These are phyloP conservation scores for Trichoderma polysporum DNA, from an alignment of 2,329 filamentous ascomycete species.

Conservation along the genomic window DNA sequence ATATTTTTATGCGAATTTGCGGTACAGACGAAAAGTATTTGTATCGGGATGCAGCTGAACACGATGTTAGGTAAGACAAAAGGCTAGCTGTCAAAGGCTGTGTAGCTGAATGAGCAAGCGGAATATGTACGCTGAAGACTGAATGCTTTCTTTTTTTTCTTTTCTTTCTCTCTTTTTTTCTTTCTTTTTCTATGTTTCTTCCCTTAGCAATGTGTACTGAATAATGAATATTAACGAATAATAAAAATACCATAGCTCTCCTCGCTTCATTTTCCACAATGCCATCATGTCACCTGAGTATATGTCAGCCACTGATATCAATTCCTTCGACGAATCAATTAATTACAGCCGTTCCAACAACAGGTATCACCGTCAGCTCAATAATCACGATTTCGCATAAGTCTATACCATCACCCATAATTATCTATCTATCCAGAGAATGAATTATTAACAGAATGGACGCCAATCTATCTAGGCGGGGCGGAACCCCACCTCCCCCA, in stretches of 20 bases:
- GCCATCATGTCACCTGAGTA: background rate
- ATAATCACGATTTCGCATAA: background rate
- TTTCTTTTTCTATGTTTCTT: background rate
- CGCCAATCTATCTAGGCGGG: background rate
- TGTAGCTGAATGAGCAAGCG: background rate
- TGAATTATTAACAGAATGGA: background rate
- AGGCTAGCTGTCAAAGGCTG: background rate
- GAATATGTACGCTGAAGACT: background rate
- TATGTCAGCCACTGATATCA: no score
- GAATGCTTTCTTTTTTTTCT: background rate
- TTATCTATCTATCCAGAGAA: background rate
- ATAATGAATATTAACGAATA: background rate
- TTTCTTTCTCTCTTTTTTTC: no score
- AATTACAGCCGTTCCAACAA: no score
- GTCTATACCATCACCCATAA: background rate
- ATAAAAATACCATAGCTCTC: background rate
- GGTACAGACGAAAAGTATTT: background rate
- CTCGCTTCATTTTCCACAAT: background rate
- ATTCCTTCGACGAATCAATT: no score
- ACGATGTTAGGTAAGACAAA: background rate
- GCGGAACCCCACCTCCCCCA: slow-evolving; percentile 15
- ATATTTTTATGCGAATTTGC: background rate
- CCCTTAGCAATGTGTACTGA: background rate
- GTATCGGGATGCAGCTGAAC: background rate
- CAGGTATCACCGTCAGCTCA: no score